Base-by-base conservation (phyloP, 805 yeast genomes). In the Pichia thaimueangensis region DNA sequence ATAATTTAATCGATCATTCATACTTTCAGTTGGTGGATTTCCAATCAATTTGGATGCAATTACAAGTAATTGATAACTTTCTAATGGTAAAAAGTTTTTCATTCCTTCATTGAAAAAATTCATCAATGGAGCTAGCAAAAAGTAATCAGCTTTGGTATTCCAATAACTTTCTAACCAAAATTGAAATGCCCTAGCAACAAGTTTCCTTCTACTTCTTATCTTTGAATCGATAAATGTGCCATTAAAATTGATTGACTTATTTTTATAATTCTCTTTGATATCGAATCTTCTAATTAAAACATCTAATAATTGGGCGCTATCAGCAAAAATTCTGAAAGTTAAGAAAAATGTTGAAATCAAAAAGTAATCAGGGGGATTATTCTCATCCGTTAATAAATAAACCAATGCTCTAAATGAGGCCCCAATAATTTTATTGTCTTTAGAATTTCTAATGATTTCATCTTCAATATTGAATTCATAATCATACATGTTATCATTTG, bases 161-260 rank as follows among this genome's bases (percentile, higher is more conserved):
- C 96, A 91, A 58, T 83, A 88, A 39, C 93, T 81, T 60, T 87
- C 95, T 60, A 91, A 64, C 98, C 98, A 91, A 28, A 76, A 67
- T 58, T 79, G 84, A 56, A 88, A 76, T 59, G 82, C 70, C 49
- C 74, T 76, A 50, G 82, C 77, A 30, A 87, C 78, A 36, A 82
- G 62, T 47, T 78, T 76, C 55, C 91, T 67, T 58, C 93, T 71
- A 48, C 71, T 79, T 53, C 74, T 78, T 30, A 76, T 49, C 49
- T 71, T 64, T 16, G 73, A 65, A 45, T 71, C 67, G 49, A 54
- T 27, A 17, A 72, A 63, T 2, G 74, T 64, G 43, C 59, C 20
- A 31, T 24, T 17, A 12, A 68, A 31, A 57, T 62, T 35, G 59
- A 63, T 13, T 8, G 27, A 27, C 21, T 28, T 42, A 30, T 43